Evolutionary conservation across 768 basidiomycete genomes (phyloP).

Genomic region (Melanogaster broomeanus): DNA sequence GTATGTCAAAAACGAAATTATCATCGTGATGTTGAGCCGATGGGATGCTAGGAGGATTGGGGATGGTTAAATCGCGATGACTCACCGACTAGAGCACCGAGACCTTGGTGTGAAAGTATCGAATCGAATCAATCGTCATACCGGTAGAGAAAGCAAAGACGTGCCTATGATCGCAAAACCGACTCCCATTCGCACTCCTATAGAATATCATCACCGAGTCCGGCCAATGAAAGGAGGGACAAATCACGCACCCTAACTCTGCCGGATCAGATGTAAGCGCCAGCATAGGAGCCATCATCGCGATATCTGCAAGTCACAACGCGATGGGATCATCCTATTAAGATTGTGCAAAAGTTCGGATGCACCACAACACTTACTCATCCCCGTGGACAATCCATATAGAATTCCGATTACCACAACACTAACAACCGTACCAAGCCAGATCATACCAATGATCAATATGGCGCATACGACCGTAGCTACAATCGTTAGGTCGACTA

Average conservation of each 20-base stretch:
- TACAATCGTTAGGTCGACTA: slow-evolving; percentile 44
- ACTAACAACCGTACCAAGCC: slow-evolving; percentile 37
- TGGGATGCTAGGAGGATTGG: too few species aligned
- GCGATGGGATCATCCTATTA: not conserved
- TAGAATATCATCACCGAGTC: not conserved
- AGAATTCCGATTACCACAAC: slow-evolving; percentile 44
- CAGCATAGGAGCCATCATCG: slow-evolving; percentile 44
- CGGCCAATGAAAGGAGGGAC: slow-evolving; percentile 2
- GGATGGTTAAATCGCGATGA: not conserved
- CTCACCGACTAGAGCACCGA: slow-evolving; percentile 24
- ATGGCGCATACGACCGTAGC: slow-evolving; percentile 34
- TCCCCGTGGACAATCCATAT: slow-evolving; percentile 52
- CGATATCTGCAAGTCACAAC: slow-evolving; percentile 32
- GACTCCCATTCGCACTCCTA: slow-evolving; percentile 45
- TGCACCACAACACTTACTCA: slow-evolving; percentile 29
- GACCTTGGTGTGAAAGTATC: slow-evolving; percentile 10
- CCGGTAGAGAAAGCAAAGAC: slow-evolving; percentile 3
- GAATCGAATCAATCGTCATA: not conserved
- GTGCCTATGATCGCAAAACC: slow-evolving; percentile 45
- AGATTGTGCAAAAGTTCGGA: not conserved
- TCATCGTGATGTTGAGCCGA: not conserved
- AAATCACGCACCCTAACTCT: slow-evolving; percentile 49
- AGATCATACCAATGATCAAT: slow-evolving; percentile 48
- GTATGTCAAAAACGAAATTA: slow-evolving; percentile 17
- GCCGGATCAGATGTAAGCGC: slow-evolving; percentile 45